Evolutionary conservation across 2,329 filamentous ascomycete species (phyloP).

Genomic region (Polytolypa hystricis): DNA sequence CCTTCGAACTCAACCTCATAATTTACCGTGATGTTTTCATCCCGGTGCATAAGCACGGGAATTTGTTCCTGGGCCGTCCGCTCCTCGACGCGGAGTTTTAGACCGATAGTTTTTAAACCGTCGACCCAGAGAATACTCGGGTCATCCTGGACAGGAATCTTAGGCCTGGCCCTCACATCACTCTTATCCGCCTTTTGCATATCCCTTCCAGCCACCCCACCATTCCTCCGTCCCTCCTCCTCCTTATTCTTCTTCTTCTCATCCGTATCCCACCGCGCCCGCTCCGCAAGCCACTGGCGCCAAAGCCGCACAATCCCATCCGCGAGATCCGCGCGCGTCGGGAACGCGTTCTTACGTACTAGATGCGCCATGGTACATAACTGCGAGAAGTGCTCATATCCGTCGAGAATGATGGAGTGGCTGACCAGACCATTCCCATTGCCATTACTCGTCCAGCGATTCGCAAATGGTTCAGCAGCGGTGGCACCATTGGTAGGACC

Average conservation of each 20-base stretch:
- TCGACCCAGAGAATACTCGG: constrained; percentile 58
- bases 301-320: constrained; percentile 61
- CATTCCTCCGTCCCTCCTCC: background rate
- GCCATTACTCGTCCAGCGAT: background rate
- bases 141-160: constrained; percentile 20
- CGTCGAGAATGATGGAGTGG: constrained; percentile 50
- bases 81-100: constrained; percentile 55
- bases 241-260: constrained; percentile 7
- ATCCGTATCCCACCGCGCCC: constrained; percentile 13
- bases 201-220: too few relatives aligned
- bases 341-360: constrained; percentile 54
- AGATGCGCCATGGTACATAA: constrained; percentile 53
- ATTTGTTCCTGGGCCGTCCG: constrained; percentile 35
- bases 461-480: background rate
- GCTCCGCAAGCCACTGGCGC: constrained; percentile 56
- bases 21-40: constrained; percentile 56
- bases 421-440: constrained; percentile 41
- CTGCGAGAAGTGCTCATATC: constrained; percentile 62
- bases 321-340: constrained; percentile 53
- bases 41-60: constrained; percentile 45
- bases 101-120: constrained; percentile 49
- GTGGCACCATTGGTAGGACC: too few relatives aligned
- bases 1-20: constrained; percentile 65
- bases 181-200: constrained; percentile 15
- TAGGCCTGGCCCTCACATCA: constrained; percentile 10